Evolutionary conservation across 2,329 filamentous ascomycete genomes (phyloP), one percentile per base, ranked within the genome.

Genomic region (Ophiostoma ulmi): DNA sequence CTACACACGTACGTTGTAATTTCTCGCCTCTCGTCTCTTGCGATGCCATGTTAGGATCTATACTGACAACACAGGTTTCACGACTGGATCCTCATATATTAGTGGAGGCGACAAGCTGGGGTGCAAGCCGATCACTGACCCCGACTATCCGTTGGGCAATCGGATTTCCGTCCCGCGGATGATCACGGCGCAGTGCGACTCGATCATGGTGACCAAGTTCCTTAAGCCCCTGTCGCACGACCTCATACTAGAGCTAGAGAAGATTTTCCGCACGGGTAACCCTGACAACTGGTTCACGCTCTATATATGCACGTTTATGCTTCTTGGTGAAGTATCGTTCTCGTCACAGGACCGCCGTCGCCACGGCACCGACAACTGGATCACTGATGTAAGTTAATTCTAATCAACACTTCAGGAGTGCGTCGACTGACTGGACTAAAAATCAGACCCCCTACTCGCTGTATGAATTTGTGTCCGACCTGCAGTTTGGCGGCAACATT

Each of bases 401-500:
- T 44, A 7, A 35, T 5, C 17, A 6, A 20, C 44, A 3, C 41
- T 44, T n/a, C 5, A 5, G 11, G 8, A 26, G n/a, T 26, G 41
- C 61, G 61, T 35, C 2, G 13, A 77, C 77, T 38, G 26, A 35
- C 58, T 35, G 3, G 13, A 77, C 77, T 38, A 20, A 35, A 14
- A 17, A 5, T 5, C 22, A 66, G 64, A 39, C 64, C 5, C 64
- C 64, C 13, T 82, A 82, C 70, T 77, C 82, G 0, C 78, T 83
- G 8, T 78, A 78, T 0, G 20, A 61, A 0, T 83, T 82, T 70
- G 80, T 85, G 20, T 78, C 81, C 48, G 76, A 80, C 6, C 77
- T 85, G 1, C 84, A 86, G 20, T 77, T 80, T 14, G 79, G 82
- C 5, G 83, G 81, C 38, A 83, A 82, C 68, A 80, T 80, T 69